Conservation (phyloP, 345 rosid genomes). For the Draba incana region DNA sequence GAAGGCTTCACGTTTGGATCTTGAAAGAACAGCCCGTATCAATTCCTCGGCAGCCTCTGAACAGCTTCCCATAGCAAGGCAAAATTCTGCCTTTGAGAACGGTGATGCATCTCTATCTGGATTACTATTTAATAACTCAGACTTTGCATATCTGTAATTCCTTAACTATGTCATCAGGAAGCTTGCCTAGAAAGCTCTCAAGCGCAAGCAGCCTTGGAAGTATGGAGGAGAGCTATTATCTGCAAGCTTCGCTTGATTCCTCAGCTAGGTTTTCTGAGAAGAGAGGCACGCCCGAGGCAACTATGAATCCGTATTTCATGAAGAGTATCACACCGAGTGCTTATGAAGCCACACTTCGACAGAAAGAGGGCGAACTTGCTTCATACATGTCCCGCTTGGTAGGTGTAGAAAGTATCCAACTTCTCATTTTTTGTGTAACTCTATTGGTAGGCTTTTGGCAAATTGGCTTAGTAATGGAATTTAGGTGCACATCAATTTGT, state of each 20-base stretch:
- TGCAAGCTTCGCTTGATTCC: conserved; percentile 91
- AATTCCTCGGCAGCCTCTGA: conserved; percentile 61
- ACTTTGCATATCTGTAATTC: conserved; percentile 25
- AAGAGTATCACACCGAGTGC: conserved; percentile 95
- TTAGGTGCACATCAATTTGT: conserved; percentile 7
- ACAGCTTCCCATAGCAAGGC: conserved; percentile 58
- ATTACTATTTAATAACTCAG: conserved; percentile 1
- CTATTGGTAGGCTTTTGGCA: conserved; percentile 28
- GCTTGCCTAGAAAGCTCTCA: conserved; percentile 73
- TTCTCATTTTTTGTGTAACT: neutral
- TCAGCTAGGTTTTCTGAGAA: conserved; percentile 77
- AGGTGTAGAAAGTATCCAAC: conserved; percentile 27
- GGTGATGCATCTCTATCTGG: conserved; percentile 51
- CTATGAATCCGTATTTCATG: conserved; percentile 80
- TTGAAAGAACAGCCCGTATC: conserved; percentile 70
- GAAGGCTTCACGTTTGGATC: conserved; percentile 79
- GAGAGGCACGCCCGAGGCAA: conserved; percentile 66
- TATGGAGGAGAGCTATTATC: conserved; percentile 96
- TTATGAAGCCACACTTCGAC: conserved; percentile 92
- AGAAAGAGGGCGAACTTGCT: conserved; percentile 99
- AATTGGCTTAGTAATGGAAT: conserved; percentile 19
- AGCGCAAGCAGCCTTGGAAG: conserved; percentile 88
- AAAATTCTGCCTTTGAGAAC: conserved; percentile 64
- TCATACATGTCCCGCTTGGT: conserved; percentile 99
- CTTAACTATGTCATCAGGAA: conserved; percentile 51